Conservation (phyloP, 208 protist genomes). For the Entamoeba histolytica region DNA sequence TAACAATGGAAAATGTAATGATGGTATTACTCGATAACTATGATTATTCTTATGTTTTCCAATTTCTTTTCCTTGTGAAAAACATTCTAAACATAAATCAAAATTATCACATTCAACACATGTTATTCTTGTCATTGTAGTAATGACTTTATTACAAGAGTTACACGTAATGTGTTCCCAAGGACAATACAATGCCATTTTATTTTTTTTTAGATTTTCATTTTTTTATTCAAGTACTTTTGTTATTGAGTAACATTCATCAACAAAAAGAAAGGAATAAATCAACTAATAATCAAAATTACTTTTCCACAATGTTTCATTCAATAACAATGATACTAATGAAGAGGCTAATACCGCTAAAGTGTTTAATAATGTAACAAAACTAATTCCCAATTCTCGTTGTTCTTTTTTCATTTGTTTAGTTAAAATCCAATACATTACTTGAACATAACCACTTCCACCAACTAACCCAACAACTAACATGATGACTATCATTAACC, state of each 20-base stretch:
- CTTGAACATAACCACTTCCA: neutral
- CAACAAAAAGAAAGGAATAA: neutral
- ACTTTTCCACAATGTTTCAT: neutral
- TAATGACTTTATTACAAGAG: neutral
- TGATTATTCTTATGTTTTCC: neutral
- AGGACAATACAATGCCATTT: neutral
- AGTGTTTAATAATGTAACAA: neutral
- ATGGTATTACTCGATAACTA: neutral
- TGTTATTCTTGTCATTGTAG: neutral
- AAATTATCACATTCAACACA: constrained; percentile 4
- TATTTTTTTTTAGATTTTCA: neutral
- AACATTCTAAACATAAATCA: constrained; percentile 14
- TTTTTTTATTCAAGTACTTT: neutral
- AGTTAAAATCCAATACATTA: neutral
- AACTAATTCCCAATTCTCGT: neutral
- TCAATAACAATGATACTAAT: neutral
- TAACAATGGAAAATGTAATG: neutral
- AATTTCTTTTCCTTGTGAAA: neutral
- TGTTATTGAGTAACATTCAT: neutral
- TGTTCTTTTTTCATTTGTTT: neutral
- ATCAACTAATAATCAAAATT: neutral
- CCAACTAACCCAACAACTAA: neutral
- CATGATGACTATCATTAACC: neutral
- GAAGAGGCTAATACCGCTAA: neutral
- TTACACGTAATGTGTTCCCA: neutral